phyloP scores from a whole-genome alignment of 805 yeast genomes.

The Saccharomyces jurei region DNA sequence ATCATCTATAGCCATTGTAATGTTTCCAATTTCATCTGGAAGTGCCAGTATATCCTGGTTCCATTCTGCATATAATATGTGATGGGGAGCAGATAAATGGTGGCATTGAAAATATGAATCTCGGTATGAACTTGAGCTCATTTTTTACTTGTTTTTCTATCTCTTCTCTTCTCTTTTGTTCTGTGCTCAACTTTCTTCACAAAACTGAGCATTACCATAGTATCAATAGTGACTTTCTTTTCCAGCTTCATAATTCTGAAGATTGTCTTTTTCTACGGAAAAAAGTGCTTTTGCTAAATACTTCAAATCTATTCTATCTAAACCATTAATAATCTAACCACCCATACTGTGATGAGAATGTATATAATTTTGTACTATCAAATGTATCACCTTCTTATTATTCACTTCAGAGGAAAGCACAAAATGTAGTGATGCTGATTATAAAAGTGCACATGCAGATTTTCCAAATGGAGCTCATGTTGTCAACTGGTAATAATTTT shows the following conservation, averaged over 20 bases:
- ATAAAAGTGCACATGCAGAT: neutral
- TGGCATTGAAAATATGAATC: slow-evolving; percentile 26
- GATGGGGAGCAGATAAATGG: slow-evolving; percentile 18
- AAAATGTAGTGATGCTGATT: neutral
- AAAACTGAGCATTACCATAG: neutral
- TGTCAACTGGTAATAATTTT: neutral
- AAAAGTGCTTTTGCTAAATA: no score
- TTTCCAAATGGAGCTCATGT: neutral
- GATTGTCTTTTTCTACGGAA: neutral
- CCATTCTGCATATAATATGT: slow-evolving; percentile 26
- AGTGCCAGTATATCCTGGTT: slow-evolving; percentile 23
- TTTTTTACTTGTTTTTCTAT: neutral
- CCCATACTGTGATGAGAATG: neutral
- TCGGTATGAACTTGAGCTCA: slow-evolving; percentile 10
- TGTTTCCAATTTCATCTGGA: slow-evolving; percentile 15
- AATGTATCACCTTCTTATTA: neutral
- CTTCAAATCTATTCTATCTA: no score
- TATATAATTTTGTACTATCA: neutral
- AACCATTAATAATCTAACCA: neutral
- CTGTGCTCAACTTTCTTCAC: neutral
- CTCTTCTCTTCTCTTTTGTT: neutral
- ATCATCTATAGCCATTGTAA: neutral
- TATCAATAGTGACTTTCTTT: neutral
- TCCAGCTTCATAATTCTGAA: neutral
- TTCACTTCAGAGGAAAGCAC: neutral